Base-by-base conservation (phyloP, 371 early-diverging fungal genomes). In the Haplosporangium sp. region DNA sequence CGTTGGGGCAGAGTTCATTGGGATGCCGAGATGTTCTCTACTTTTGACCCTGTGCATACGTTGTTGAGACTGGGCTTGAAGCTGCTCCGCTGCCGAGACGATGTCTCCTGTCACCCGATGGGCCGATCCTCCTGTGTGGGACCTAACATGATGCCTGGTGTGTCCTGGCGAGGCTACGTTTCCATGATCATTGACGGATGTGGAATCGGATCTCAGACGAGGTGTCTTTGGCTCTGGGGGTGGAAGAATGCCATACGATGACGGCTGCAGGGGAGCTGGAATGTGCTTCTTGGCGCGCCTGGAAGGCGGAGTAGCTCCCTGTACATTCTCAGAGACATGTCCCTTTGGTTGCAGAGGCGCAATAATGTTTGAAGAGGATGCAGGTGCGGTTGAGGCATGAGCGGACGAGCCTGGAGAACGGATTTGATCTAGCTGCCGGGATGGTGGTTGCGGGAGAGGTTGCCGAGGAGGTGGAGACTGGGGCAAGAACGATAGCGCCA, bases 71-170 rank as follows among this genome's bases (percentile, higher is more conserved):
- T 71, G 72, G 43, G 61, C 36, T 20, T 71, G 73, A n/a, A 60
- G 62, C 50, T 73, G 67, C 41, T 73, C 67, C 10, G 62, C 62
- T 8, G 59, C 55, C n/a, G 54, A 12, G 47, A 59, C 18, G 14
- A 74, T 47, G 43, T 67, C 74, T 45, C 64, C 67, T 29, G 73
- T 64, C 50, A 66, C 51, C 7, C 68, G 55, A 21, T 64, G 65
- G 38, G 40, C 60, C 16, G 75, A 74, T 56, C 75, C 75, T 50
- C 75, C 75, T n/a, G 75, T 74, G 55, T 74, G 69, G 9, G 75
- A 64, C 10, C 75, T 47, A 0, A 58, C 65, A 42, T 74, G 75
- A 36, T 74, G 69, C 46, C 74, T 52, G 37, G 50, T 23, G 18
- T 63, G 50, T 37, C 68, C 63, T 13, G 61, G 51, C 2, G 71